phyloP scores from a whole-genome alignment of 2,329 filamentous ascomycete genomes.

The Fusarium compactum region DNA sequence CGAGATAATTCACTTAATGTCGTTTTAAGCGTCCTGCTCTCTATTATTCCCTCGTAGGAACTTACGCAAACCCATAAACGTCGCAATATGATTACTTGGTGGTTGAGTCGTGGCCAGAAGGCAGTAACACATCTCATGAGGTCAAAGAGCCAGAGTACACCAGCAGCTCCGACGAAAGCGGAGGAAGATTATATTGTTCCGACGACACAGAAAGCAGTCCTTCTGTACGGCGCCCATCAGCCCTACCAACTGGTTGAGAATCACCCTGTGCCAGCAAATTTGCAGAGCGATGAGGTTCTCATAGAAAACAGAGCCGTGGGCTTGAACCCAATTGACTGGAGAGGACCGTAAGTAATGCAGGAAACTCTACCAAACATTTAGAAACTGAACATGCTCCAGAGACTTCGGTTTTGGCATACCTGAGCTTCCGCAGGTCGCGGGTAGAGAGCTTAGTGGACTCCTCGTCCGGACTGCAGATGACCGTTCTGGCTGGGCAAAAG shows the following conservation, averaged over 20 bases:
- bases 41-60: rapidly evolving
- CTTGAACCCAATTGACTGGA: slow-evolving; percentile 85
- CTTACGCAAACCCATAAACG: not conserved
- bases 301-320: slow-evolving; percentile 56
- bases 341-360: slow-evolving; percentile 70
- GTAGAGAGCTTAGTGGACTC: slow-evolving; percentile 74
- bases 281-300: slow-evolving; percentile 54
- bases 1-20: not conserved
- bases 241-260: slow-evolving; percentile 58
- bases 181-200: not conserved
- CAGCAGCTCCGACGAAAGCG: not conserved
- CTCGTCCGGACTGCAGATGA: not conserved
- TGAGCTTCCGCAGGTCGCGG: slow-evolving; percentile 74
- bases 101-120: not conserved
- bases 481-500: not conserved
- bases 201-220: not conserved
- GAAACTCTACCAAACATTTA: not conserved
- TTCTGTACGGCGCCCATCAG: slow-evolving; percentile 48
- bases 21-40: not conserved
- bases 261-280: slow-evolving; percentile 51
- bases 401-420: slow-evolving; percentile 79
- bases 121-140: not conserved
- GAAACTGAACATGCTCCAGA: slow-evolving; percentile 51
- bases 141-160: not conserved
- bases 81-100: not conserved